A percentile compares a stretch with the other conserved stretches of the same genome.
Conservation (phyloP, 805 yeast species). For the Cyberlindnera misumaiensis region DNA sequence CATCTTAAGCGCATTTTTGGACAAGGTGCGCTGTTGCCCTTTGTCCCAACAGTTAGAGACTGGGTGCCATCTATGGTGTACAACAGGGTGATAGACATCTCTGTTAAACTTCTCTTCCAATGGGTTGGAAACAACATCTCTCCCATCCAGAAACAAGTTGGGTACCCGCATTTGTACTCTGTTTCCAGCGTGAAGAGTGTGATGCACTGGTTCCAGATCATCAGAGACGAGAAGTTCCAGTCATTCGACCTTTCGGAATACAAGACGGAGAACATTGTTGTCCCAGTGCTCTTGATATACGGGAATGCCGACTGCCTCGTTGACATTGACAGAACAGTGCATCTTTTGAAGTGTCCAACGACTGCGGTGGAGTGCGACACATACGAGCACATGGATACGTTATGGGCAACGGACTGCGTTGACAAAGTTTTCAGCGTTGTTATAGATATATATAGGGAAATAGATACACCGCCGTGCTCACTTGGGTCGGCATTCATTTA, state of each 20-base stretch:
- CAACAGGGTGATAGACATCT: conserved; percentile 56
- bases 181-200: conserved; percentile 76
- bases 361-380: conserved; percentile 38
- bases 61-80: conserved; percentile 69
- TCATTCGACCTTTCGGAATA: conserved; percentile 58
- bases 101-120: conserved; percentile 55
- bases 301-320: conserved; percentile 68
- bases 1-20: conserved; percentile 71
- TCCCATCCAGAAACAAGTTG: conserved; percentile 56
- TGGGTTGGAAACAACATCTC: conserved; percentile 68
- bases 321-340: conserved; percentile 55
- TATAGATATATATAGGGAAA: conserved; percentile 40
- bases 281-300: conserved; percentile 58
- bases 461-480: not conserved
- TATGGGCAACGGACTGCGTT: conserved; percentile 66
- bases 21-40: conserved; percentile 64
- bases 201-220: conserved; percentile 83
- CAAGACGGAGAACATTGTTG: conserved; percentile 35
- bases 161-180: conserved; percentile 77
- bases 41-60: conserved; percentile 65
- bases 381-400: conserved; percentile 75
- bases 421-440: conserved; percentile 31
- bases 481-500: not conserved
- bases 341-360: conserved; percentile 37
- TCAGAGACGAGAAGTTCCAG: conserved; percentile 58